Evolutionary conservation across 139 green algal genomes (phyloP).

Genomic region (Coccomyxa sp.): DNA sequence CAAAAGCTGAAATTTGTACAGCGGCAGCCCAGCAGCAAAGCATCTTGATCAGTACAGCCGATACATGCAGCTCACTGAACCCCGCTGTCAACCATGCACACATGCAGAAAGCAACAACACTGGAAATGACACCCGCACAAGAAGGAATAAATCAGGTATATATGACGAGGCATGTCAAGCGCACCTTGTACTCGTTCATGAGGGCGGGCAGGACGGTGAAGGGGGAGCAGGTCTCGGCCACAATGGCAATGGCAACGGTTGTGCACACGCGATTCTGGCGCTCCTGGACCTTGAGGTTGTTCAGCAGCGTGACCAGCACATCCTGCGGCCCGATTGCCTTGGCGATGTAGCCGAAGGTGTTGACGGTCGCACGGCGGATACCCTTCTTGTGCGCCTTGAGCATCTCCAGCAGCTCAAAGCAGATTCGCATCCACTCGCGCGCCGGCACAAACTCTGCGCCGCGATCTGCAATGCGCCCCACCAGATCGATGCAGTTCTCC

Average conservation of each 20-base stretch:
- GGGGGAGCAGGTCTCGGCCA: slow-evolving; percentile 96
- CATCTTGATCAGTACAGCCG: too few relatives aligned
- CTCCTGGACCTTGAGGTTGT: slow-evolving; percentile 99
- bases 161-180: not conserved
- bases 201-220: slow-evolving; percentile 99
- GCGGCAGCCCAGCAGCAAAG: too few relatives aligned
- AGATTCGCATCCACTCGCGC: slow-evolving; percentile 99
- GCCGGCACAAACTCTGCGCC: slow-evolving; percentile 95
- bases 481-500: slow-evolving; percentile 68
- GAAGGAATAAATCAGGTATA: not conserved
- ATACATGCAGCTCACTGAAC: too few relatives aligned
- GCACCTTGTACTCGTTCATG: slow-evolving; percentile 96
- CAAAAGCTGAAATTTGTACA: too few relatives aligned
- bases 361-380: slow-evolving; percentile 94
- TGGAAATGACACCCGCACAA: not conserved
- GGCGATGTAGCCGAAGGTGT: slow-evolving; percentile 99
- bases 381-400: slow-evolving; percentile 97
- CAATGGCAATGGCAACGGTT: slow-evolving; percentile 98
- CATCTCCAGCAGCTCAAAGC: slow-evolving; percentile 99
- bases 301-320: slow-evolving; percentile 97
- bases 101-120: too few relatives aligned
- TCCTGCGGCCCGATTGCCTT: slow-evolving; percentile 95
- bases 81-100: too few relatives aligned
- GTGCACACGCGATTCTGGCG: slow-evolving; percentile 98
- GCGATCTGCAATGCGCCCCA: slow-evolving; percentile 95